Percentiles rank a stretch among this genome's conserved stretches.
phyloP scores from a whole-genome alignment of 164 flowering plant species.

The Vitis vinifera region DNA sequence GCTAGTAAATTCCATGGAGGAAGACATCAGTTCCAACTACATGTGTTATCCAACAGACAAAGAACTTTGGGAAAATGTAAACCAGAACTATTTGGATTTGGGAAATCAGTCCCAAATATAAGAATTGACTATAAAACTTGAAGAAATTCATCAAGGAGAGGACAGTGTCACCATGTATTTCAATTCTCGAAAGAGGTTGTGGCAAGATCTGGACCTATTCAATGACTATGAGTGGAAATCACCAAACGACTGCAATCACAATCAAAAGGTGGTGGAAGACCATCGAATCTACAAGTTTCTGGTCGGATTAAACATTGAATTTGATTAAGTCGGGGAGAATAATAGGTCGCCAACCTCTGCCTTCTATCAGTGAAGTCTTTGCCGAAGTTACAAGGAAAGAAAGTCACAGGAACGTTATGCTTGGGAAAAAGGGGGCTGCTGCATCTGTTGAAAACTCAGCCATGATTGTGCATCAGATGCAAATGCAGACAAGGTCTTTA shows the following conservation, averaged over 20 bases:
- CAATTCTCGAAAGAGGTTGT: no score
- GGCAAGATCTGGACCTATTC: no score
- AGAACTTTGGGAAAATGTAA: not conserved
- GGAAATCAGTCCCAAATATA: no score
- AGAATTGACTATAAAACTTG: no score
- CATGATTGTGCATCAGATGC: not conserved
- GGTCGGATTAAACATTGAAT: no score
- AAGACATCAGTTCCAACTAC: not conserved
- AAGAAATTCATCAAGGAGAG: no score
- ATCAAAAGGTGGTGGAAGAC: not conserved
- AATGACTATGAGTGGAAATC: no score
- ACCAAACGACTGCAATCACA: not conserved
- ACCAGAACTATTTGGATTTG: no score
- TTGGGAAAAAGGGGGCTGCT: not conserved
- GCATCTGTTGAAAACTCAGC: not conserved
- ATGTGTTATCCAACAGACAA: not conserved
- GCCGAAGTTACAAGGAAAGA: not conserved
- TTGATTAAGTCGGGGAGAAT: no score
- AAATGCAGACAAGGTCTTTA: not conserved
- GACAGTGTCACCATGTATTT: no score
- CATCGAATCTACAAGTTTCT: not conserved
- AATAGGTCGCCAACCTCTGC: no score
- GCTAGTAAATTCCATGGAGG: no score
- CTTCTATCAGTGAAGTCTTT: not conserved
- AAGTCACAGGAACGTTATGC: not conserved